Evolutionary conservation across 1,139 yeast species (phyloP), one percentile per base, ranked within the genome.

Genomic region (Blastobotrys persicus): DNA sequence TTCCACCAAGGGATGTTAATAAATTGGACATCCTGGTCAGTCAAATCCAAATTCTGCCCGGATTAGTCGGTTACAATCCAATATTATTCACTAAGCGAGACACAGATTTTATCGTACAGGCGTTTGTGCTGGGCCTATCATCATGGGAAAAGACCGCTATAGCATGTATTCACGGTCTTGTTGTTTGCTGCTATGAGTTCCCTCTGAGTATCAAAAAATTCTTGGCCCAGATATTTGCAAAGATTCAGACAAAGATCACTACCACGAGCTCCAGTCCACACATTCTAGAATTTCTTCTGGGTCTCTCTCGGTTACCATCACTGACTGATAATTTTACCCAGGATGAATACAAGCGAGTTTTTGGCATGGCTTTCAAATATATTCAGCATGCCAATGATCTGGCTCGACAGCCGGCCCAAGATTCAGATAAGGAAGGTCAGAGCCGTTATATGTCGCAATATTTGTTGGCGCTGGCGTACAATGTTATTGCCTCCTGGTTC

Each of bases 341-440:
- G 37, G 95, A 85, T 48, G 96, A 88, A 59, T 85, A 78, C 62
- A 84, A 82, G 58, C 73, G 91, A 45, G 88, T 88, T 0, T 86
- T 88, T 70, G 96, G 88, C 0, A 85, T 88, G 63, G 85, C 91
- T 0, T 85, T 88, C 69, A 83, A 83, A 58, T 85, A 83, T 59
- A 84, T 88, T 50, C 88, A 85, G 60, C 83, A 81, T 60, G 80
- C 89, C 1, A 74, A 77, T 48, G 88, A 85, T 58, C 65, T 75
- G 47, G 55, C 59, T 20, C 54, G 54, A 35, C 55, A 62, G 43
- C 53, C 56, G 4, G 51, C 48, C 1, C 31, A 50, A 39, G 57
- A 41, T 13, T 38, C 51, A 16, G 48, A 53, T 37, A 13, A 55
- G n/a, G 48, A 54, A 34, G 42, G 48, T 45, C 44, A 50, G 19